Conservation (phyloP, 805 yeast genomes). For the Grigorovia humatica region DNA sequence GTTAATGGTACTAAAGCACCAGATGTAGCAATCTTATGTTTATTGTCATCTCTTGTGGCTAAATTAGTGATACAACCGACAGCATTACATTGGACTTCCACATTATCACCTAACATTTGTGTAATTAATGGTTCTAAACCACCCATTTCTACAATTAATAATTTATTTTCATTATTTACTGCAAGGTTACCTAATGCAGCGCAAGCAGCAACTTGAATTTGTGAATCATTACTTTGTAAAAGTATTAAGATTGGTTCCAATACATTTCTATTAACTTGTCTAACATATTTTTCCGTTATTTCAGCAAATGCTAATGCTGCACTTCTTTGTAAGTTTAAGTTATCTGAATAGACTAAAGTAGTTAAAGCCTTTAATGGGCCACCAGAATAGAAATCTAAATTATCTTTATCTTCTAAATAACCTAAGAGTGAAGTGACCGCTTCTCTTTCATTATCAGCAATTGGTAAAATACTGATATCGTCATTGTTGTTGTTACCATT, state of each 20-base stretch:
- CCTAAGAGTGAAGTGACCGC: slow-evolving; percentile 87
- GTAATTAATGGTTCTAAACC: slow-evolving; percentile 92
- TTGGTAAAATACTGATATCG: slow-evolving; percentile 52
- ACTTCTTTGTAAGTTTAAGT: slow-evolving; percentile 86
- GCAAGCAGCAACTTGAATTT: slow-evolving; percentile 96
- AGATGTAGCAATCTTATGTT: slow-evolving; percentile 87
- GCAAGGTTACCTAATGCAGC: slow-evolving; percentile 98
- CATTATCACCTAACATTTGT: slow-evolving; percentile 95
- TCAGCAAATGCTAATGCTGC: slow-evolving; percentile 98
- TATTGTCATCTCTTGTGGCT: slow-evolving; percentile 96
- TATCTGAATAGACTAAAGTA: slow-evolving; percentile 89
- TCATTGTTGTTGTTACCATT: slow-evolving; percentile 9
- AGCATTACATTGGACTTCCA: slow-evolving; percentile 98
- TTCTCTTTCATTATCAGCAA: slow-evolving; percentile 93
- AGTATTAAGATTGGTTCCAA: slow-evolving; percentile 86
- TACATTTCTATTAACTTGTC: slow-evolving; percentile 83
- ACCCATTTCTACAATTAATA: slow-evolving; percentile 93
- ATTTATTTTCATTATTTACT: slow-evolving; percentile 89
- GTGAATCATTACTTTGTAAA: slow-evolving; percentile 79
- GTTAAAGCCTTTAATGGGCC: slow-evolving; percentile 77
- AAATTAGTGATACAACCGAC: slow-evolving; percentile 97
- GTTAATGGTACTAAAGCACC: slow-evolving; percentile 95
- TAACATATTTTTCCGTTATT: slow-evolving; percentile 90
- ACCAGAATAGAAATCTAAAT: slow-evolving; percentile 81
- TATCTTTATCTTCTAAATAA: slow-evolving; percentile 65